phyloP scores from a whole-genome alignment of 768 basidiomycete species.

The Amanita fuliginea region DNA sequence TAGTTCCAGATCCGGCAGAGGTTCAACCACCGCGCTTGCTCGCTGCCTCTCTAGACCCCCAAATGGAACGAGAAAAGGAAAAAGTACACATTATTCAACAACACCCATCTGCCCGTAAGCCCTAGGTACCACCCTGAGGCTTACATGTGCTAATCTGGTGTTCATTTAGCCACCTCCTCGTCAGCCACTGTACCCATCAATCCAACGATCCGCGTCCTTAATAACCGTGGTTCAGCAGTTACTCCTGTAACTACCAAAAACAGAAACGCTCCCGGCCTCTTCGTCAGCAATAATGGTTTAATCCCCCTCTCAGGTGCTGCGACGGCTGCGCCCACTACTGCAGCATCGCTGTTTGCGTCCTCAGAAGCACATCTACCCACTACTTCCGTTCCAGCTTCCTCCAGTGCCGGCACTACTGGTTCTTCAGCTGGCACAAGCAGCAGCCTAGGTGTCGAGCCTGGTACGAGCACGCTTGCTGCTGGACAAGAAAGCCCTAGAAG shows the following conservation, averaged over 20 bases:
- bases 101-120: neutral
- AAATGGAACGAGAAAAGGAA: slow-evolving; percentile 3
- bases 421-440: neutral
- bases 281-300: slow-evolving; percentile 2
- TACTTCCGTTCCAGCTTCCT: neutral
- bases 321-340: slow-evolving; percentile 3
- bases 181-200: neutral
- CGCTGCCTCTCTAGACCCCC: slow-evolving; percentile 27
- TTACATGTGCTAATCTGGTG: neutral
- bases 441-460: slow-evolving; percentile 4
- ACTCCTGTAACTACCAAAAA: neutral
- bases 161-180: neutral
- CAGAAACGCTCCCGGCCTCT: slow-evolving; percentile 1
- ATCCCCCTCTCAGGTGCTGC: slow-evolving; percentile 1
- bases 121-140: neutral
- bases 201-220: neutral
- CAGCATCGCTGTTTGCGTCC: slow-evolving; percentile 3
- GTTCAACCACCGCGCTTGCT: slow-evolving; percentile 29
- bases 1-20: slow-evolving; percentile 6
- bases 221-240: neutral
- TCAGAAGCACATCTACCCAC: neutral
- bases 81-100: neutral
- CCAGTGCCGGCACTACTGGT: neutral
- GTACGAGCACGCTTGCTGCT: slow-evolving; percentile 15
- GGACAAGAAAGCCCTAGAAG: slow-evolving; percentile 30